Evolutionary conservation across 352 stramenopile genomes (phyloP).

Genomic region (Saprolegnia parasitica): DNA sequence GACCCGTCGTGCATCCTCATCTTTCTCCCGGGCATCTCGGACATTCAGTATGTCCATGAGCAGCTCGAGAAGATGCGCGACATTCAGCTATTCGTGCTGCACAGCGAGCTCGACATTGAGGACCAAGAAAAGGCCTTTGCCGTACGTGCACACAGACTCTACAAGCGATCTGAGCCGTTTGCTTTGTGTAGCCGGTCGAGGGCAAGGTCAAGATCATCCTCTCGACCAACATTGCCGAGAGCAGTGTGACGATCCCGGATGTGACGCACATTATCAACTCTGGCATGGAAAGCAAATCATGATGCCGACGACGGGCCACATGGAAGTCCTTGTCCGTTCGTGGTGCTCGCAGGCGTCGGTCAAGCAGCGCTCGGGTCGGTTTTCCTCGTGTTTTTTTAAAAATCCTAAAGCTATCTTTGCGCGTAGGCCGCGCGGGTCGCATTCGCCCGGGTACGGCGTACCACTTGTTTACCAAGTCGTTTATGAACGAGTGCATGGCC

Average conservation of each 20-base stretch:
- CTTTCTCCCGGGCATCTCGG: constrained; percentile 92
- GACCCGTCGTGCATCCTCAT: constrained; percentile 88
- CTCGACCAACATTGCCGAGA: constrained; percentile 96
- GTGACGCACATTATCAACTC: constrained; percentile 88
- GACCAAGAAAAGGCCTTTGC: constrained; percentile 30
- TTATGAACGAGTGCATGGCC: constrained; percentile 59
- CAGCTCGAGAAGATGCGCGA: constrained; percentile 34
- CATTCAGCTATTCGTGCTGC: constrained; percentile 28
- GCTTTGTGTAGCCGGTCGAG: constrained; percentile 25
- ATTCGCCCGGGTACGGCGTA: constrained; percentile 89
- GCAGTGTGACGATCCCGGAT: constrained; percentile 93
- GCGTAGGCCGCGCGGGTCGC: constrained; percentile 82
- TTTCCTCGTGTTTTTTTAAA: not conserved
- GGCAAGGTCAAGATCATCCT: constrained; percentile 90
- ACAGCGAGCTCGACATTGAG: constrained; percentile 29
- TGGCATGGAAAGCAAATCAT: constrained; percentile 82
- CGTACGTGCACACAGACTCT: not conserved
- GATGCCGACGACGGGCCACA: constrained; percentile 65
- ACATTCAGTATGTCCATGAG: constrained; percentile 89
- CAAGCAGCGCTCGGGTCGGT: constrained; percentile 58
- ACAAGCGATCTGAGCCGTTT: too few relatives aligned
- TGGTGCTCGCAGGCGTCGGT: constrained; percentile 94
- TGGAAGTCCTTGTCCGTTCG: constrained; percentile 65
- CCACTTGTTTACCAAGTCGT: constrained; percentile 81
- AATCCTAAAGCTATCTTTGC: not conserved